These are phyloP conservation scores for Apiospora arundinis DNA, from an alignment of 2,329 filamentous ascomycete species.

Conservation along the genomic window DNA sequence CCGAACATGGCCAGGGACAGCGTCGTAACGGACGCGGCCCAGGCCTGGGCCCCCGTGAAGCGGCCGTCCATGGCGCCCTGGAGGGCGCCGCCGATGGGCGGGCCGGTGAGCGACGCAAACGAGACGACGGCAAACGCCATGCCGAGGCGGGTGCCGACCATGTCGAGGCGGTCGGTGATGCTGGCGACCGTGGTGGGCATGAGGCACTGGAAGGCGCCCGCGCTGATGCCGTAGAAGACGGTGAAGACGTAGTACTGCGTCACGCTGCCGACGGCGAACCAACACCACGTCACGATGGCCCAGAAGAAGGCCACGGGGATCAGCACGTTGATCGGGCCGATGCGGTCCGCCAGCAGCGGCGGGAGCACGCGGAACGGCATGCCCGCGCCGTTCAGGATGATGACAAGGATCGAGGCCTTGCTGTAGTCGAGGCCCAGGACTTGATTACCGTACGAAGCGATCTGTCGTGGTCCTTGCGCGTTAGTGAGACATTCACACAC, in stretches of 20 bases:
- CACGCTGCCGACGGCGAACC: constrained; percentile 44
- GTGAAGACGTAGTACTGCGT: constrained; percentile 46
- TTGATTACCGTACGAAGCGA: constrained; percentile 43
- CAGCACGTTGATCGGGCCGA: constrained; percentile 46
- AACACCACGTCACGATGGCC: constrained; percentile 43
- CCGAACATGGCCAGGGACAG: constrained; percentile 15
- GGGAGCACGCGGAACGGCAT: constrained; percentile 45
- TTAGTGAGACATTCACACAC: neutral
- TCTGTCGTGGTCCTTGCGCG: constrained; percentile 29
- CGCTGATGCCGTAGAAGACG: constrained; percentile 39
- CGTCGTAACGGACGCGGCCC: constrained; percentile 37
- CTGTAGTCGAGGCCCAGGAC: constrained; percentile 43
- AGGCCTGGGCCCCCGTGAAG: constrained; percentile 40
- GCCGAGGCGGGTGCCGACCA: constrained; percentile 47
- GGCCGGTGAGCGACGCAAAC: constrained; percentile 46
- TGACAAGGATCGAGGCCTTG: constrained; percentile 43
- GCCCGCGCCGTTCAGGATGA: constrained; percentile 48
- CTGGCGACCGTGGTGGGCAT: constrained; percentile 47
- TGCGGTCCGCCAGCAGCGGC: constrained; percentile 44
- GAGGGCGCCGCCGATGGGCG: constrained; percentile 47
- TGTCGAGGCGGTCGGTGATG: constrained; percentile 47
- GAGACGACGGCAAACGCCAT: constrained; percentile 49
- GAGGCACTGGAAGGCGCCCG: constrained; percentile 48
- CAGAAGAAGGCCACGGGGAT: constrained; percentile 36
- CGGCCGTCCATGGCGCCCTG: constrained; percentile 36